Evolutionary conservation across 148 eudicot genomes (phyloP).

Genomic region (Silene latifolia): DNA sequence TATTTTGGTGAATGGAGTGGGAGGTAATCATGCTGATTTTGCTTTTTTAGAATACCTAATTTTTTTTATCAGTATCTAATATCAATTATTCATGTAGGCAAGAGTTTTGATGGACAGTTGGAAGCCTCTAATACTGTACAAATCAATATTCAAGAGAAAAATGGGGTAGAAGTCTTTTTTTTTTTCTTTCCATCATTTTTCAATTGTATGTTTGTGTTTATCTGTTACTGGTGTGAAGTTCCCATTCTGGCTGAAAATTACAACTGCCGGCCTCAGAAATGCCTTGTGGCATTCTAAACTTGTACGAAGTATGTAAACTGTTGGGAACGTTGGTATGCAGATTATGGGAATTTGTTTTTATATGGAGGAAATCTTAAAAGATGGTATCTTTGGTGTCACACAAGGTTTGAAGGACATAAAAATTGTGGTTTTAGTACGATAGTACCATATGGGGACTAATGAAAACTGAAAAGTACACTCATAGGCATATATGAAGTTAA

Average conservation of each 20-base stretch:
- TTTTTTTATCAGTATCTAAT: slow-evolving; percentile 15
- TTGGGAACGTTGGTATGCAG: background rate
- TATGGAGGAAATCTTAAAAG: background rate
- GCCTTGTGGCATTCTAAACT: background rate
- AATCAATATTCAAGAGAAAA: slow-evolving; percentile 18
- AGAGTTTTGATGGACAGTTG: slow-evolving; percentile 12
- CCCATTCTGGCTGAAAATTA: background rate
- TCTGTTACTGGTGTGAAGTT: background rate
- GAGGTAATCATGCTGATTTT: slow-evolving; percentile 29
- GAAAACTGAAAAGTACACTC: background rate
- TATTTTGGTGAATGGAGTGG: slow-evolving; percentile 23
- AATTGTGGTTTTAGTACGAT: background rate
- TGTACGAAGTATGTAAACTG: background rate
- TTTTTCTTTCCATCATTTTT: background rate
- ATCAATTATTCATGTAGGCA: slow-evolving; percentile 25
- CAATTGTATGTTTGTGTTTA: background rate
- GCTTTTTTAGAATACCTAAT: background rate
- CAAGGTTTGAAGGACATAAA: slow-evolving; percentile 6
- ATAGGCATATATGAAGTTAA: background rate
- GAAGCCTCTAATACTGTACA: slow-evolving; percentile 13
- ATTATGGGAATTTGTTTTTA: background rate
- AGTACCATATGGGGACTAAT: background rate
- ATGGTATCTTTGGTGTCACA: background rate
- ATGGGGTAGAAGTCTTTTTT: slow-evolving; percentile 33
- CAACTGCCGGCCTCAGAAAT: background rate